These are phyloP conservation scores for Anastatica hierochuntica DNA, from an alignment of 345 rosid genomes.

Conservation along the genomic window DNA sequence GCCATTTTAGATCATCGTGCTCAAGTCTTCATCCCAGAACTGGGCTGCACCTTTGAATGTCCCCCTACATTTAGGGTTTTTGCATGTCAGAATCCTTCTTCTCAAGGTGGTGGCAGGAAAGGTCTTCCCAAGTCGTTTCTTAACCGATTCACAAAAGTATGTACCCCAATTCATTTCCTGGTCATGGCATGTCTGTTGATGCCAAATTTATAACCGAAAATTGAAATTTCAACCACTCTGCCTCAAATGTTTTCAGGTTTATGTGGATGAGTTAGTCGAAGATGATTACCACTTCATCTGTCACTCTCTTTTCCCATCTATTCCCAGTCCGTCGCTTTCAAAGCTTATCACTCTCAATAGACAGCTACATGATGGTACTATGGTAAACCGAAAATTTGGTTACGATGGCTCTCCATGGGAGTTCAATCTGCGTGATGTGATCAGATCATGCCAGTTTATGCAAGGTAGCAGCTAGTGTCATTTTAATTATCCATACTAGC, in stretches of 20 bases:
- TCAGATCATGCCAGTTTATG: conserved; percentile 74
- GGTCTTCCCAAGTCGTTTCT: conserved; percentile 94
- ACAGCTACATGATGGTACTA: conserved; percentile 65
- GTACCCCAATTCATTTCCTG: not conserved
- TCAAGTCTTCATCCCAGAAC: conserved; percentile 90
- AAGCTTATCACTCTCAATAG: conserved; percentile 71
- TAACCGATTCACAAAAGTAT: conserved; percentile 88
- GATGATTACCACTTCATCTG: conserved; percentile 78
- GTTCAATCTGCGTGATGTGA: conserved; percentile 90
- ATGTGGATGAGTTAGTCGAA: conserved; percentile 78
- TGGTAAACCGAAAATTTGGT: conserved; percentile 60
- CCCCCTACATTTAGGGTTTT: conserved; percentile 79
- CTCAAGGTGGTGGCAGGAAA: conserved; percentile 98
- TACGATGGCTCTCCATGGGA: conserved; percentile 98
- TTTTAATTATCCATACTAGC: not conserved
- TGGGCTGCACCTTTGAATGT: conserved; percentile 67
- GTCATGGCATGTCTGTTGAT: not conserved
- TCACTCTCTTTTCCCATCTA: conserved; percentile 63
- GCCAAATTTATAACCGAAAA: not conserved
- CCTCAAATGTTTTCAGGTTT: conserved; percentile 49
- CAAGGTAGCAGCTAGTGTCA: conserved; percentile 40
- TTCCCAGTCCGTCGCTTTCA: conserved; percentile 52
- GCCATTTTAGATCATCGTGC: conserved; percentile 95
- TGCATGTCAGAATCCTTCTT: conserved; percentile 95
- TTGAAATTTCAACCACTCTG: not conserved